Conservation (phyloP, 371 early-diverging fungal genomes). For the Choanephora cucurbitarum region DNA sequence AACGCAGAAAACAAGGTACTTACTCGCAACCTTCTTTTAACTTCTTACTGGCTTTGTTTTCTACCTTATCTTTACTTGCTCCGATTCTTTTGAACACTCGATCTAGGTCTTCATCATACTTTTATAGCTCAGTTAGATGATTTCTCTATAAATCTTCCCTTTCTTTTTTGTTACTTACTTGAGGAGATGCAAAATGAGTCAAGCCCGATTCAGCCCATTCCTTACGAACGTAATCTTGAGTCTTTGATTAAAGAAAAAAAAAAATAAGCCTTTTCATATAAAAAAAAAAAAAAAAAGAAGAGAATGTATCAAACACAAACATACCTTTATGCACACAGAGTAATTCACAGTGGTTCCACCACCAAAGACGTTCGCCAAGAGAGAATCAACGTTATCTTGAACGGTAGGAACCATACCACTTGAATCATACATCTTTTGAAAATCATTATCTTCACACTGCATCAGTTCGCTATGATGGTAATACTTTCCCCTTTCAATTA, state of each 20-base stretch:
- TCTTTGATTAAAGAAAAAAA: constrained; percentile 21
- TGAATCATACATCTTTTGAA: constrained; percentile 54
- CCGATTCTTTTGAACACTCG: constrained; percentile 59
- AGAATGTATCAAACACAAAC: not conserved
- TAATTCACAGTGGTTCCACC: constrained; percentile 73
- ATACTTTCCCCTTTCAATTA: constrained; percentile 75
- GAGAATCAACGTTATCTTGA: constrained; percentile 52
- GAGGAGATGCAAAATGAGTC: constrained; percentile 53
- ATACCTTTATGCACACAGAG: constrained; percentile 70
- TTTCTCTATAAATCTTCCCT: no score
- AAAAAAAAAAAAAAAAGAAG: not conserved
- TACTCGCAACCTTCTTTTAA: constrained; percentile 66
- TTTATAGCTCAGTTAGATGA: no score
- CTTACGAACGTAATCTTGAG: constrained; percentile 64
- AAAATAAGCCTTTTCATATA: not conserved
- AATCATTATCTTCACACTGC: constrained; percentile 47
- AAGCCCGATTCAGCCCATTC: constrained; percentile 76
- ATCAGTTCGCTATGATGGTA: constrained; percentile 55
- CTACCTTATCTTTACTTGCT: constrained; percentile 55
- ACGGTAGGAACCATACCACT: constrained; percentile 41
- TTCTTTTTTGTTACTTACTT: constrained; percentile 5
- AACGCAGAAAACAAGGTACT: not conserved
- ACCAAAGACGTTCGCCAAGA: constrained; percentile 70
- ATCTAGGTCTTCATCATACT: constrained; percentile 53
- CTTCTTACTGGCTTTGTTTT: constrained; percentile 64